A percentile compares a stretch with the other conserved stretches of the same genome.
These are phyloP conservation scores for Decorospora gaudefroyi DNA, from an alignment of 2,329 filamentous ascomycete genomes.

Conservation along the genomic window DNA sequence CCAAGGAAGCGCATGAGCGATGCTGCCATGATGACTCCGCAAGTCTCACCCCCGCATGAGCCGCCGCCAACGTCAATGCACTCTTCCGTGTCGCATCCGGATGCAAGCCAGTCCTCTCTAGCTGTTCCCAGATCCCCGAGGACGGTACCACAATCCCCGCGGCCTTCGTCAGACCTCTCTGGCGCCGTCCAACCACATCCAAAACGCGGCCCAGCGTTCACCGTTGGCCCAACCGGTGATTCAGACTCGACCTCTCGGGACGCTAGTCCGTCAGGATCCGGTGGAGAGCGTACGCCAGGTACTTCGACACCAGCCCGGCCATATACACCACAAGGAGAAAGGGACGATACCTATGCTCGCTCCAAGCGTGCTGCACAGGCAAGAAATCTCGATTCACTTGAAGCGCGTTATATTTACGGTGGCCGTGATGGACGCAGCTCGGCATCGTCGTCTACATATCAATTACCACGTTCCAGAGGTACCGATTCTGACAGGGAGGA, in stretches of 20 bases:
- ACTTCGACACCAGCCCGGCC: slow-evolving; percentile 66
- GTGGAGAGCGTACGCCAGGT: slow-evolving; percentile 54
- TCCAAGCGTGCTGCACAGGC: slow-evolving; percentile 73
- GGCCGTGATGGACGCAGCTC: slow-evolving; percentile 67
- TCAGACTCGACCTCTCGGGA: slow-evolving; percentile 60
- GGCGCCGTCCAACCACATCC: slow-evolving; percentile 53
- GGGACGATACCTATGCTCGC: slow-evolving; percentile 85
- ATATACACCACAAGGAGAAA: slow-evolving; percentile 77
- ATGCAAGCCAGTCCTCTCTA: slow-evolving; percentile 28
- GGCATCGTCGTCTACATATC: slow-evolving; percentile 39
- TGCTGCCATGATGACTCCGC: slow-evolving; percentile 60
- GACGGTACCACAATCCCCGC: slow-evolving; percentile 44
- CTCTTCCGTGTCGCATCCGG: slow-evolving; percentile 29
- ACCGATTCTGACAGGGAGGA: slow-evolving; percentile 47
- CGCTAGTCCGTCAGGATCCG: slow-evolving; percentile 65
- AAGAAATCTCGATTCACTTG: slow-evolving; percentile 68
- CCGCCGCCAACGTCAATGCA: slow-evolving; percentile 56
- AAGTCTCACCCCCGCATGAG: slow-evolving; percentile 60
- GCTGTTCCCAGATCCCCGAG: slow-evolving; percentile 37
- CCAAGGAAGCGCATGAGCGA: slow-evolving; percentile 47
- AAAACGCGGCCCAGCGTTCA: slow-evolving; percentile 59
- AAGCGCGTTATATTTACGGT: slow-evolving; percentile 83
- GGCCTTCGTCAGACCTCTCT: slow-evolving; percentile 52
- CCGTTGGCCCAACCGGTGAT: slow-evolving; percentile 61
- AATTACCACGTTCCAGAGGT: slow-evolving; percentile 53